Conservation (phyloP, 2,329 filamentous ascomycete species). For the Lasiodiplodia theobromae region DNA sequence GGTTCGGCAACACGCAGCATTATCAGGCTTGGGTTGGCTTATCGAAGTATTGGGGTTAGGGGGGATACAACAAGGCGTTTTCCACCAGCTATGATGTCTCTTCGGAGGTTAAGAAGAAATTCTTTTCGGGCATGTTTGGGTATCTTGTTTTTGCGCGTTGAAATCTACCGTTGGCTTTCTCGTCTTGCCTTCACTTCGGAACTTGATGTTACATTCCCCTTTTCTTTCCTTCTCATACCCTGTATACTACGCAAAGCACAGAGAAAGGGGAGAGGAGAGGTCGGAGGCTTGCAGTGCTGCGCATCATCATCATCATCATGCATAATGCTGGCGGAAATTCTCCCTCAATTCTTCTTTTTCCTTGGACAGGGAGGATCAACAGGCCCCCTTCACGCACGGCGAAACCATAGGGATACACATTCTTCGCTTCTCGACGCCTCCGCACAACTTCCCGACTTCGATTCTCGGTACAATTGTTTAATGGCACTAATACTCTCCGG, state of each 20-base stretch:
- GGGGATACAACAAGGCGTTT: slow-evolving; percentile 25
- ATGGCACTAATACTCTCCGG: slow-evolving; percentile 17
- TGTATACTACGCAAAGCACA: slow-evolving; percentile 39
- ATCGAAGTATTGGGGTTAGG: slow-evolving; percentile 15
- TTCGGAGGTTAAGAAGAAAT: slow-evolving; percentile 19
- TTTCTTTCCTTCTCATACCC: slow-evolving; percentile 36
- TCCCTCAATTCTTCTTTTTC: slow-evolving; percentile 23
- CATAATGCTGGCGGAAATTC: slow-evolving; percentile 22
- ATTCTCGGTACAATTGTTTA: slow-evolving; percentile 29
- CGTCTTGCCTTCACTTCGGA: slow-evolving; percentile 5
- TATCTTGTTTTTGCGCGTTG: slow-evolving; percentile 5
- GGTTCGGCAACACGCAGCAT: slow-evolving; percentile 25
- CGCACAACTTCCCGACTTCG: background rate
- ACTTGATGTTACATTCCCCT: slow-evolving; percentile 19
- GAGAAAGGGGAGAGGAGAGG: slow-evolving; percentile 21
- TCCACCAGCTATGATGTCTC: background rate
- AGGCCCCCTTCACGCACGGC: slow-evolving; percentile 9
- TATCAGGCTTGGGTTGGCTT: slow-evolving; percentile 19
- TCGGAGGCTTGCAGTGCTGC: slow-evolving; percentile 31
- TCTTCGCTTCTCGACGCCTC: slow-evolving; percentile 21
- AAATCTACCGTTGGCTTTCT: slow-evolving; percentile 10
- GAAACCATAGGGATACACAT: slow-evolving; percentile 25
- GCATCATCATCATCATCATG: slow-evolving; percentile 28
- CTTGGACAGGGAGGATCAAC: slow-evolving; percentile 11
- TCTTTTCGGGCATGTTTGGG: slow-evolving; percentile 29